These are phyloP conservation scores for Cokeromyces recurvatus DNA, from an alignment of 371 early-diverging fungal genomes.

Conservation along the genomic window DNA sequence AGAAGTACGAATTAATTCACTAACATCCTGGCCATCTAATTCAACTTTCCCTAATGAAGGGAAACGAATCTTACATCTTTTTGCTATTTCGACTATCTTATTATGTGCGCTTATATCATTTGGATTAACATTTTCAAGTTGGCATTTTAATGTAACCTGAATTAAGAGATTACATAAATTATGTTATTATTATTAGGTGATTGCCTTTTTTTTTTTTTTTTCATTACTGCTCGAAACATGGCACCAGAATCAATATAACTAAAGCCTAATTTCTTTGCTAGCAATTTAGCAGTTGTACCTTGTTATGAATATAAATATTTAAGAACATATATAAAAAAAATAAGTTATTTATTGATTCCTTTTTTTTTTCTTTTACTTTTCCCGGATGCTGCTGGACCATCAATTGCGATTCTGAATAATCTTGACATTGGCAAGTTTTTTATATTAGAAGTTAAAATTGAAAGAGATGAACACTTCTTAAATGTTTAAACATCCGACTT, in stretches of 20 bases:
- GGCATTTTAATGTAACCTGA: slow-evolving; percentile 56
- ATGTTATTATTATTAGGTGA: neutral
- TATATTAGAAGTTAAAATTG: neutral
- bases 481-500: neutral
- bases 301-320: neutral
- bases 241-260: slow-evolving; percentile 82
- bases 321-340: too few species aligned
- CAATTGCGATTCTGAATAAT: slow-evolving; percentile 81
- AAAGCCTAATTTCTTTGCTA: slow-evolving; percentile 72
- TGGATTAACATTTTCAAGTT: slow-evolving; percentile 35
- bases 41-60: slow-evolving; percentile 39
- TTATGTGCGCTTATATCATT: slow-evolving; percentile 19
- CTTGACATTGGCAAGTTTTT: slow-evolving; percentile 26
- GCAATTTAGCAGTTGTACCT: slow-evolving; percentile 71
- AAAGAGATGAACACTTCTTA: neutral
- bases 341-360: neutral
- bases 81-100: slow-evolving; percentile 24
- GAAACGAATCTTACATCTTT: slow-evolving; percentile 19
- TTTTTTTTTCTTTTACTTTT: slow-evolving; percentile 77
- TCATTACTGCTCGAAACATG: slow-evolving; percentile 57
- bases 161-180: neutral
- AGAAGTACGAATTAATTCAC: slow-evolving; percentile 58
- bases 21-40: slow-evolving; percentile 67
- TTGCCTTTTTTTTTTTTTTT: neutral
- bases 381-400: slow-evolving; percentile 92